A percentile compares a stretch with the other conserved stretches of the same genome.
Evolutionary conservation across 139 green algal genomes (phyloP).

Genomic region (Nannochloris sp.): DNA sequence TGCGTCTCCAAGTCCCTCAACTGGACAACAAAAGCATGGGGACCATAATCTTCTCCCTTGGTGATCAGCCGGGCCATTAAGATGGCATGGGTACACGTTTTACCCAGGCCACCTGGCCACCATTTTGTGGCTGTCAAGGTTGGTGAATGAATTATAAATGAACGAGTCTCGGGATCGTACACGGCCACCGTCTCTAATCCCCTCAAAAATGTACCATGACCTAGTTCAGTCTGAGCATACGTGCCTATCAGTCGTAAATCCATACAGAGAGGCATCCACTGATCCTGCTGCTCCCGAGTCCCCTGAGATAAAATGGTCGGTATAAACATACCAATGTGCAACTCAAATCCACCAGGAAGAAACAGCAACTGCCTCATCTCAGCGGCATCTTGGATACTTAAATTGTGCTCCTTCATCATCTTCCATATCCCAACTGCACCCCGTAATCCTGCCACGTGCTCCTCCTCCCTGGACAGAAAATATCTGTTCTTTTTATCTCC

Average conservation of each 20-base stretch:
- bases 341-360: constrained; percentile 76
- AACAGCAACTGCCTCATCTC: constrained; percentile 63
- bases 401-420: constrained; percentile 52
- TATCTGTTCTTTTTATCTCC: constrained; percentile 67
- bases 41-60: constrained; percentile 58
- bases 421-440: constrained; percentile 72
- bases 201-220: constrained; percentile 90
- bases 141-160: constrained; percentile 91
- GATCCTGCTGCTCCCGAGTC: constrained; percentile 75
- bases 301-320: constrained; percentile 80
- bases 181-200: constrained; percentile 93
- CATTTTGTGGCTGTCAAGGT: constrained; percentile 83
- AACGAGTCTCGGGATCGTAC: constrained; percentile 58
- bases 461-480: constrained; percentile 68
- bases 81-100: constrained; percentile 83
- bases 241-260: constrained; percentile 72
- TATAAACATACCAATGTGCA: constrained; percentile 94
- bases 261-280: constrained; percentile 77
- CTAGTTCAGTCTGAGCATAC: constrained; percentile 95
- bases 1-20: constrained; percentile 72
- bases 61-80: constrained; percentile 85
- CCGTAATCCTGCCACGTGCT: constrained; percentile 65
- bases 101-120: constrained; percentile 80
- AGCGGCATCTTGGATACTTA: constrained; percentile 66
- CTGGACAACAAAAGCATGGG: constrained; percentile 78